Conservation (phyloP, 2,329 filamentous ascomycete genomes). For the Xylariaceae sp. region DNA sequence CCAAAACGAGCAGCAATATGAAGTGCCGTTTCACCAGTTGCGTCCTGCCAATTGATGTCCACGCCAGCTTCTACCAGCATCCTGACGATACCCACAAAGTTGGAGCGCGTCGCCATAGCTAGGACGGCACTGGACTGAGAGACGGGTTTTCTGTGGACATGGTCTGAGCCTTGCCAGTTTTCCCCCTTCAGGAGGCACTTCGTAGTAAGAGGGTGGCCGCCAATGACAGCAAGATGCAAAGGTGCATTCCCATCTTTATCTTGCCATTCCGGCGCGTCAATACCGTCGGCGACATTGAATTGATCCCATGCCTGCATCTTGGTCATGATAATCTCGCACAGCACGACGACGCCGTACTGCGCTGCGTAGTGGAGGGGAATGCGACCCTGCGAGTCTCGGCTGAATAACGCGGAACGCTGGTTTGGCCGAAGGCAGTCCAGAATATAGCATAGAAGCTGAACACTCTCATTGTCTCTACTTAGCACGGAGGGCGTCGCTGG, state of each 20-base stretch:
- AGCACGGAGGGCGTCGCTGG: constrained; percentile 63
- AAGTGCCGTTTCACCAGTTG: constrained; percentile 82
- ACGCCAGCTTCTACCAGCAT: constrained; percentile 85
- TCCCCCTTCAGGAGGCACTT: constrained; percentile 74
- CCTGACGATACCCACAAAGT: constrained; percentile 77
- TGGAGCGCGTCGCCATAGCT: constrained; percentile 79
- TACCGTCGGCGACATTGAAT: constrained; percentile 77
- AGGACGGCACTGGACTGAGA: constrained; percentile 84
- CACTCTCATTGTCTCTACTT: constrained; percentile 65
- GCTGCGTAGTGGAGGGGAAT: constrained; percentile 89
- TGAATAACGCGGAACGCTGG: constrained; percentile 63
- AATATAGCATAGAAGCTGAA: constrained; percentile 58
- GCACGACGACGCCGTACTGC: constrained; percentile 88
- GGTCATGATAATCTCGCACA: constrained; percentile 80
- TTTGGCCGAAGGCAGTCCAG: constrained; percentile 62
- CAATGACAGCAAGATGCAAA: constrained; percentile 85
- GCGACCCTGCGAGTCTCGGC: constrained; percentile 72
- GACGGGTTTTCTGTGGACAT: constrained; percentile 62
- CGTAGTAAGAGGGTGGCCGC: constrained; percentile 82
- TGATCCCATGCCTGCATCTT: constrained; percentile 86
- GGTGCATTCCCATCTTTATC: constrained; percentile 88
- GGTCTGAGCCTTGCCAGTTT: constrained; percentile 61
- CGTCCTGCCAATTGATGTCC: constrained; percentile 89
- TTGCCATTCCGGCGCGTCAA: constrained; percentile 85
- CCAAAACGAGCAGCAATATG: constrained; percentile 89